Evolutionary conservation across 306 rosid genomes (phyloP), one percentile per base, ranked within the genome.

Genomic region (Hylodesmum podocarpum): DNA sequence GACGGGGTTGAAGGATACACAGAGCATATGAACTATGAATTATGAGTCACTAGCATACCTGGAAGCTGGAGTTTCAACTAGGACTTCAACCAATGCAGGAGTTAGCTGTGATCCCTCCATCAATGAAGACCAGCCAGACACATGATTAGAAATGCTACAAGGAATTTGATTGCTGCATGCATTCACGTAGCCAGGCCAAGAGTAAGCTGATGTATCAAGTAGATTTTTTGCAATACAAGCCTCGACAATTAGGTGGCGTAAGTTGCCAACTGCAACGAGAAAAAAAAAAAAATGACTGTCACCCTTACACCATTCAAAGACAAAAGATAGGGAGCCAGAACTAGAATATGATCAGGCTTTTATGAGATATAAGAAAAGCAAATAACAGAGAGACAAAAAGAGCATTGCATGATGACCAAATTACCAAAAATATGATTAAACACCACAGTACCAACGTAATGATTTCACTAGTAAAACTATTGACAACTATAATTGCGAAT

Each of bases 141-240:
- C 80, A 75, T 86, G 95, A 51, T 83, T 68, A 43, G 96, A 70
- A 73, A 80, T 75, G 89, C 84, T 89, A 25, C 83, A 81, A 33
- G 93, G 87, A 72, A 89, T 73, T 83, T 90, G 92, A 75, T 75
- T 90, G 83, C 77, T 81, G 80, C 82, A 74, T 47, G 80, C 83
- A 83, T 76, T 86, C 77, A 85, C 96, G 85, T 94, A 94, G 57
- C 98, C 97, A 81, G 95, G 96, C 98, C 98, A 94, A 66, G 55
- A 83, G 78, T 93, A 93, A 67, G 91, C 93, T 40, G 98, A 87
- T 61, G 98, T 89, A 69, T 93, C 97, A 13, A 93, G 86, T 71
- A 91, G 59, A 59, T 89, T 87, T 88, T 93, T 87, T 53, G 97
- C 93, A 67, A 93, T 93, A 73, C 91, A 91, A 46, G 98, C 96